Evolutionary conservation across 2,329 filamentous ascomycete species (phyloP), one percentile per base, ranked within the genome.

Genomic region (Colletotrichum camelliae): DNA sequence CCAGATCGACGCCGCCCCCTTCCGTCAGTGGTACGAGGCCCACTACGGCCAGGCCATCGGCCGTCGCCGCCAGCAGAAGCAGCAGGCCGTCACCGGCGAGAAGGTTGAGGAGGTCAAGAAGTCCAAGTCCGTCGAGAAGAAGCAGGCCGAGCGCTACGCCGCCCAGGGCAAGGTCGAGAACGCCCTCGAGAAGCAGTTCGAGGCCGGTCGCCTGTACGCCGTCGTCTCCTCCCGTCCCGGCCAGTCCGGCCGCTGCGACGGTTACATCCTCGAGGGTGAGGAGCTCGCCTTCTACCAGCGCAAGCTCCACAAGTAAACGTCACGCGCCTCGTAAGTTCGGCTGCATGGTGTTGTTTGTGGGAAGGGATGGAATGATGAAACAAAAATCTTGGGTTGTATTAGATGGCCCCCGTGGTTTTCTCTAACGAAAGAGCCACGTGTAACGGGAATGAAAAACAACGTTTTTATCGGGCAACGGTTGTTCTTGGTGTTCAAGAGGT

Each of bases 231-330:
- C 94, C 87, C 93, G 97, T 85, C 97, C 97, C 81, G 97, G 97
- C 84, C 97, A 99, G 94, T 97, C 95, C 87, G 97, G 97, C 84
- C 96, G 97, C 89, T 93, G 92, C 84, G 97, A 99, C 87, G 97
- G 97, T 81, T 99, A 99, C 92, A 94, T 99, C 88, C 92, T 99
- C 81, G 97, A 99, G 94, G 97, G 97, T 85, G 97, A 99, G 89
- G 97, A 99, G 93, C 93, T 99, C 85, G 96, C 96, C 88, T 99
- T 99, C 95, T 99, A 99, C 95, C 96, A 98, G 94, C 95, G 95
- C 91, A 96, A 96, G 90, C 95, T 98, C 89, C 95, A 97, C 93
- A 98, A 98, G 93, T 98, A 98, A 91, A 91, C 77, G 21, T 80
- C 16, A 16, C 37, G 68, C 68, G 66, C 70, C 61, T 68, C 72